Percentiles rank a stretch among this genome's conserved stretches.
phyloP scores from a whole-genome alignment of 164 flowering plant species.

The Warburgia ugandensis region DNA sequence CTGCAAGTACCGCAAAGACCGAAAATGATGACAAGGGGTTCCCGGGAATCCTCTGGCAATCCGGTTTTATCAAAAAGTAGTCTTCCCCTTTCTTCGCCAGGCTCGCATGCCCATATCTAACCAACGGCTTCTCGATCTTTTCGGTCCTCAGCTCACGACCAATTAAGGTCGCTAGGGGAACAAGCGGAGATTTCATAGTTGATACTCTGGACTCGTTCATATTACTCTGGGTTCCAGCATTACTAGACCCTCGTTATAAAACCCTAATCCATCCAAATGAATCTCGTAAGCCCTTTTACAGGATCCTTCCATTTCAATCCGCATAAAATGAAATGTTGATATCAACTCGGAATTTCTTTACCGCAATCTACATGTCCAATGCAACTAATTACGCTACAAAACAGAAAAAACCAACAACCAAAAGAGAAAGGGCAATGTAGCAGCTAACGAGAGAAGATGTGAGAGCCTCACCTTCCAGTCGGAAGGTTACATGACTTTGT shows the following conservation, averaged over 20 bases:
- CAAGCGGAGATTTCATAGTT: constrained; percentile 42
- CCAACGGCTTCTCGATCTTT: constrained; percentile 67
- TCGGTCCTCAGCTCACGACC: constrained; percentile 82
- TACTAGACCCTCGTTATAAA: constrained; percentile 12
- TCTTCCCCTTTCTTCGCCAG: constrained; percentile 97
- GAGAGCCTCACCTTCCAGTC: no score
- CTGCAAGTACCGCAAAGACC: constrained; percentile 69
- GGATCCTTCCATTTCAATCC: constrained; percentile 6
- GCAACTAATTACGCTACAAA: no score
- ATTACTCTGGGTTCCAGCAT: constrained; percentile 27
- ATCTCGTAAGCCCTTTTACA: constrained; percentile 3
- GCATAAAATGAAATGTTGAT: not conserved
- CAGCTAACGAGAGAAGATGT: no score
- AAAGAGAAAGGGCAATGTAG: no score
- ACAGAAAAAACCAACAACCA: no score
- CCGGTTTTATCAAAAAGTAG: constrained; percentile 69
- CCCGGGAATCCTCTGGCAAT: constrained; percentile 78
- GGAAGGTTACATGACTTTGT: no score
- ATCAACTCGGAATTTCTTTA: no score
- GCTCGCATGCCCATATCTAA: constrained; percentile 81
- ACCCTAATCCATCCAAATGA: constrained; percentile 21
- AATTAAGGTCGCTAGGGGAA: constrained; percentile 81
- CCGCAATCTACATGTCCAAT: no score
- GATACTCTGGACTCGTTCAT: constrained; percentile 50
- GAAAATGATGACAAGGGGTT: constrained; percentile 65